A percentile compares a stretch with the other conserved stretches of the same genome.
phyloP scores from a whole-genome alignment of 2,329 filamentous ascomycete species.

The Ustulina deusta region DNA sequence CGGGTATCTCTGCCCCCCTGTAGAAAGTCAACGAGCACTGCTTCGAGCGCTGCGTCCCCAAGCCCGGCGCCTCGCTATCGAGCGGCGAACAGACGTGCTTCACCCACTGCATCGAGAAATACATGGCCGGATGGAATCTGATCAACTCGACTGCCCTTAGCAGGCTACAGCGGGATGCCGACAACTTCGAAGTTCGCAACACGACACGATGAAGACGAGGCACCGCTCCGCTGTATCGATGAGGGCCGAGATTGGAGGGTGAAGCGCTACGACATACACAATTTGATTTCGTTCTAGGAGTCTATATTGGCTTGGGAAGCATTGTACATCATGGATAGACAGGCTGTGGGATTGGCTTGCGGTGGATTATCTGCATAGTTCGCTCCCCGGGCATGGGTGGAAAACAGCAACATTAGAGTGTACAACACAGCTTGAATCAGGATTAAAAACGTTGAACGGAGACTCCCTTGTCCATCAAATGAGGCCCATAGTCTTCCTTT shows the following conservation, averaged over 20 bases:
- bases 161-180: constrained; percentile 68
- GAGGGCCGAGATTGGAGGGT: not conserved
- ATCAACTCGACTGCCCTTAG: constrained; percentile 76
- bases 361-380: not conserved
- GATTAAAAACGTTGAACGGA: constrained; percentile 22
- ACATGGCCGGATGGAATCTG: constrained; percentile 83
- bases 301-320: not conserved
- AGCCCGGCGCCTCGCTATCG: constrained; percentile 75
- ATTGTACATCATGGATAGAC: constrained; percentile 8
- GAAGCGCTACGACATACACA: not conserved
- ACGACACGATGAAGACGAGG: constrained; percentile 1
- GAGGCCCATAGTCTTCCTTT: constrained; percentile 13
- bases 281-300: not conserved
- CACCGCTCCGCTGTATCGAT: not conserved
- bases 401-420: constrained; percentile 41
- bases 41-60: constrained; percentile 81
- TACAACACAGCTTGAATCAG: constrained; percentile 41
- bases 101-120: constrained; percentile 85
- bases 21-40: constrained; percentile 86
- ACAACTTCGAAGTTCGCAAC: not conserved
- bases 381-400: not conserved
- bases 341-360: not conserved
- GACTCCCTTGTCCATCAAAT: not conserved
- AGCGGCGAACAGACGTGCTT: constrained; percentile 77
- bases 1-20: too few relatives aligned